Percentiles rank a stretch among this genome's conserved stretches.
Evolutionary conservation across 306 rosid species (phyloP).

Genomic region (Morella rubra): DNA sequence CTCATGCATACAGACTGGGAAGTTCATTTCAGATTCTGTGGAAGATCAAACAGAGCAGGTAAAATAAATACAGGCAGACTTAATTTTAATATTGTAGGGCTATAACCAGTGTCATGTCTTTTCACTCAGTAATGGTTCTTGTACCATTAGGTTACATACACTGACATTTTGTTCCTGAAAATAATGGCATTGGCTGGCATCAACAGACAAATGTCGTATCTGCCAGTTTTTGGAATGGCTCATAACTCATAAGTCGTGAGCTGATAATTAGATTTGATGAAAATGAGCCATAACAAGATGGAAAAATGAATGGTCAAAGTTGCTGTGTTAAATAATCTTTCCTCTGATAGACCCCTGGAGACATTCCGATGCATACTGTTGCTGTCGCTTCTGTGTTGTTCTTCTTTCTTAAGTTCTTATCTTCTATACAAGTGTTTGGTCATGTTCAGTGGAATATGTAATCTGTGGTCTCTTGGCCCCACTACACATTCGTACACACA

Average conservation of each 20-base stretch:
- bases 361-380: neutral
- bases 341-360: neutral
- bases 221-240: neutral
- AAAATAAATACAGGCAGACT: constrained; percentile 4
- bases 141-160: neutral
- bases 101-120: neutral
- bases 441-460: neutral
- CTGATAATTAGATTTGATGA: neutral
- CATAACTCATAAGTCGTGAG: neutral
- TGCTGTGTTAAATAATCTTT: neutral
- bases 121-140: neutral
- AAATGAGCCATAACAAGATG: neutral
- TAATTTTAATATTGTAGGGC: neutral
- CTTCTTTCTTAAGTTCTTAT: neutral
- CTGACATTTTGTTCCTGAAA: neutral
- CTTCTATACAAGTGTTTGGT: neutral
- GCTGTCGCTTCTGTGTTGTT: neutral
- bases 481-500: too few species aligned
- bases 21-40: constrained; percentile 70
- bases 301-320: neutral
- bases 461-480: neutral
- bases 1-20: constrained; percentile 63
- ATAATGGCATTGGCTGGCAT: neutral
- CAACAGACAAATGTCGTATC: neutral
- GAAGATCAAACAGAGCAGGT: constrained; percentile 98